phyloP scores from a whole-genome alignment of 306 rosid species.

The Herpetospermum pedunculosum region DNA sequence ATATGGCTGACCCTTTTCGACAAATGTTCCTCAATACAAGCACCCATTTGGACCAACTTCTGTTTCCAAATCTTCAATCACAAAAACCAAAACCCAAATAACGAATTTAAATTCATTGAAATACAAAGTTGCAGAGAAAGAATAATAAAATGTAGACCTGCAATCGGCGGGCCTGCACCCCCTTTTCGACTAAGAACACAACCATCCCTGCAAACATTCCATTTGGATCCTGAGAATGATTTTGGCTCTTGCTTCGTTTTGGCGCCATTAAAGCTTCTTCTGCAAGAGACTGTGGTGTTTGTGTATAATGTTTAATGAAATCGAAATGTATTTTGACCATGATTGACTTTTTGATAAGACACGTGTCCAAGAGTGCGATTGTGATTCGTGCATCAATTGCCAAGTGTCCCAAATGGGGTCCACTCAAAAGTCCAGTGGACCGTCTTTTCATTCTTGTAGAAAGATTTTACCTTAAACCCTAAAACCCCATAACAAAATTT shows the following conservation, averaged over 20 bases:
- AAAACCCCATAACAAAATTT: neutral
- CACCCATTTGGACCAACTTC: constrained; percentile 75
- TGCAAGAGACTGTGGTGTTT: neutral
- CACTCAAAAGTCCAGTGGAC: neutral
- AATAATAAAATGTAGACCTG: constrained; percentile 30
- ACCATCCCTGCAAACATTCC: constrained; percentile 64
- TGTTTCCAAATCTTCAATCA: constrained; percentile 73
- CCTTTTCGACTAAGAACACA: constrained; percentile 43
- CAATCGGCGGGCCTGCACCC: constrained; percentile 72
- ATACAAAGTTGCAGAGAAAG: neutral
- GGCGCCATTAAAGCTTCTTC: constrained; percentile 46
- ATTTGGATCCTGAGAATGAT: constrained; percentile 19
- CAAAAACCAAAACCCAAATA: neutral
- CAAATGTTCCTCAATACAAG: constrained; percentile 38
- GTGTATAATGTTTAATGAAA: neutral
- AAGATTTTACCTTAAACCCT: neutral
- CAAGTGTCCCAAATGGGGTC: neutral
- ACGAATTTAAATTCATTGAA: neutral
- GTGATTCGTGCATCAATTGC: neutral
- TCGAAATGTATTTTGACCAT: neutral
- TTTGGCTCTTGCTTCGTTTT: constrained; percentile 33
- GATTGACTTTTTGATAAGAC: neutral
- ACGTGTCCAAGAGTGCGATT: neutral
- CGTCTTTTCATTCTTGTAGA: neutral
- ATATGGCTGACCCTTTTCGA: constrained; percentile 61